Conservation (phyloP, 192 early-diverging fungal genomes). For the Phycomyces blakesleeanus region DNA sequence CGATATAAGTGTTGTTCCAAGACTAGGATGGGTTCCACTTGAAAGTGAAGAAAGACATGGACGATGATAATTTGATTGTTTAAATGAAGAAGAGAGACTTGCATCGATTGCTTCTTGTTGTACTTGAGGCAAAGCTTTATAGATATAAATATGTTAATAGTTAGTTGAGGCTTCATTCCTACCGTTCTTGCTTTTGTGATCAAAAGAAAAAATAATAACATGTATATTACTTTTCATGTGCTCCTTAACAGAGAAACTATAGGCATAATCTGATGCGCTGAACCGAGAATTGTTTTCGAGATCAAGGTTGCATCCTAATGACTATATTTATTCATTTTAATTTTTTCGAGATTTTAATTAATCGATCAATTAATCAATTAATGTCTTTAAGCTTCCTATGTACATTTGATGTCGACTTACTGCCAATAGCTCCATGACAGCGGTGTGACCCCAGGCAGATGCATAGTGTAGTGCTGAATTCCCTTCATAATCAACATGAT, state of each 20-base stretch:
- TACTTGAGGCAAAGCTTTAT: constrained; percentile 19
- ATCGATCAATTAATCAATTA: too few relatives aligned
- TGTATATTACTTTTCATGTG: constrained; percentile 25
- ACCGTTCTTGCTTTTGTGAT: too few relatives aligned
- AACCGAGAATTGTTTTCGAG: constrained; percentile 24
- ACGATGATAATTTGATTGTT: neutral
- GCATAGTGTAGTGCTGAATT: constrained; percentile 41
- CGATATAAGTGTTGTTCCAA: constrained; percentile 5
- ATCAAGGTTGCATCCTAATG: constrained; percentile 30
- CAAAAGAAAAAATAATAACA: neutral
- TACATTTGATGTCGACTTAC: constrained; percentile 17
- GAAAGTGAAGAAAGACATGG: constrained; percentile 15
- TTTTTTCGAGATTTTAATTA: too few relatives aligned
- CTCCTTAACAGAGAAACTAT: constrained; percentile 19
- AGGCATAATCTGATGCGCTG: constrained; percentile 30
- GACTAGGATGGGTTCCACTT: constrained; percentile 5
- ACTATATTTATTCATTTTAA: too few relatives aligned
- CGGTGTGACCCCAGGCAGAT: constrained; percentile 34
- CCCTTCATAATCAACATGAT: constrained; percentile 40
- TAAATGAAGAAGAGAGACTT: neutral
- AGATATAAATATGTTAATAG: neutral
- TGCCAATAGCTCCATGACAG: constrained; percentile 31
- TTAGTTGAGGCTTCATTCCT: too few relatives aligned
- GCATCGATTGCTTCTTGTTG: constrained; percentile 11
- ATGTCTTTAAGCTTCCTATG: too few relatives aligned